Conservation (phyloP, 768 basidiomycete genomes). For the Rhodotorula diobovata region DNA sequence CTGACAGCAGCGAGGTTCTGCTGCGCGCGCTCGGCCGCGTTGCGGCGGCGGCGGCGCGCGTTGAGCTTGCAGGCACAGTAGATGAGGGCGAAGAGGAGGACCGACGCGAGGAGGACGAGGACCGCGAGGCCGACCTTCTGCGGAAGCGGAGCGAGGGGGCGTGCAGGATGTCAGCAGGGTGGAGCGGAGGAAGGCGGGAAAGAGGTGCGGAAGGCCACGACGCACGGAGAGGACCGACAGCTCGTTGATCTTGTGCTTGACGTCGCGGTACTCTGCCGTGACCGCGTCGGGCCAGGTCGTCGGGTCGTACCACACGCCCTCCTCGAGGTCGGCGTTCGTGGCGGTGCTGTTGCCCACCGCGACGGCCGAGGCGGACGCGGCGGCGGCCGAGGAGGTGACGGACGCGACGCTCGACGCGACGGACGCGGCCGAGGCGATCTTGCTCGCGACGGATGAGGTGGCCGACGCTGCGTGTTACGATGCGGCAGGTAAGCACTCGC, state of each 20-base stretch:
- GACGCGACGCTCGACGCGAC: background rate
- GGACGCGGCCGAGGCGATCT: background rate
- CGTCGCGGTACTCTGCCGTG: background rate
- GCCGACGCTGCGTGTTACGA: background rate
- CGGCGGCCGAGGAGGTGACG: background rate
- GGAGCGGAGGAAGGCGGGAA: no score
- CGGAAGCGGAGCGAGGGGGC: no score
- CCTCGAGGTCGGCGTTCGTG: no score
- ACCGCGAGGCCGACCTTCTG: slow-evolving; percentile 20
- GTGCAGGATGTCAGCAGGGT: background rate
- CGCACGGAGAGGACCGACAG: slow-evolving; percentile 10
- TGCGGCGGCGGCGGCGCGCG: background rate
- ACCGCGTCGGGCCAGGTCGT: background rate
- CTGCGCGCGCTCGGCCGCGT: slow-evolving; percentile 9
- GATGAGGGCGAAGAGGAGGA: background rate
- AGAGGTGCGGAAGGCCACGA: no score
- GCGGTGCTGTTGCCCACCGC: background rate
- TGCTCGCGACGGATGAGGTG: background rate
- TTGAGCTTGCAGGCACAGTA: slow-evolving; percentile 17
- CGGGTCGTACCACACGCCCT: background rate
- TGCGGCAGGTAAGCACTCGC: background rate
- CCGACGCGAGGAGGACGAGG: background rate
- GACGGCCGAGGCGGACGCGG: background rate
- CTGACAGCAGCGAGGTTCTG: background rate
- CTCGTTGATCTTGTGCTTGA: background rate